A percentile compares a stretch with the other conserved stretches of the same genome.
Evolutionary conservation across 768 basidiomycete genomes (phyloP).

Genomic region (Kwoniella bestiolae): DNA sequence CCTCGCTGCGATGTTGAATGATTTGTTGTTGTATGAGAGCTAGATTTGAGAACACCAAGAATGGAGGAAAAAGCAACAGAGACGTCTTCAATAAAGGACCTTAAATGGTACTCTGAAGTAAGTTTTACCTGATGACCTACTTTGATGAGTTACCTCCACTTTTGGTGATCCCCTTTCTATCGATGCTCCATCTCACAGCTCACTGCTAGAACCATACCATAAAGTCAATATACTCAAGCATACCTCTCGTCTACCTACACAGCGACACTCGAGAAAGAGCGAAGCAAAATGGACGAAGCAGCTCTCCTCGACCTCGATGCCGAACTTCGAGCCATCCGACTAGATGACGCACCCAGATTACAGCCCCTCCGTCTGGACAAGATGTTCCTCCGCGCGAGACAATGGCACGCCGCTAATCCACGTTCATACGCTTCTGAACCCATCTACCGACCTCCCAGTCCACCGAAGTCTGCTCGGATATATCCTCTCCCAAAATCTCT

Average conservation of each 20-base stretch:
- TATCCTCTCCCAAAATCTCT: constrained; percentile 38
- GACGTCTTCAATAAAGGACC: neutral
- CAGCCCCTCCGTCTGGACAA: constrained; percentile 41
- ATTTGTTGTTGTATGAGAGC: neutral
- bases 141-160: neutral
- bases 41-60: neutral
- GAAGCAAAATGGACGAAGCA: constrained; percentile 25
- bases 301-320: constrained; percentile 28
- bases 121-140: constrained; percentile 12
- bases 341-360: constrained; percentile 34
- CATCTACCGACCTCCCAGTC: constrained; percentile 31
- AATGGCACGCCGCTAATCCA: constrained; percentile 30
- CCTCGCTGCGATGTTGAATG: neutral
- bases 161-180: neutral
- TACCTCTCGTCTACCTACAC: neutral
- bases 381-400: constrained; percentile 40
- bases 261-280: neutral
- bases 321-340: constrained; percentile 35
- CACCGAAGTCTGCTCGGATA: constrained; percentile 25
- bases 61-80: neutral
- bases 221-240: no score
- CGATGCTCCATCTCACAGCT: constrained; percentile 11
- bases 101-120: neutral
- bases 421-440: constrained; percentile 17
- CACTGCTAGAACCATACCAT: neutral